Conservation (phyloP, 495 filamentous ascomycete species). For the Xylaria curta region DNA sequence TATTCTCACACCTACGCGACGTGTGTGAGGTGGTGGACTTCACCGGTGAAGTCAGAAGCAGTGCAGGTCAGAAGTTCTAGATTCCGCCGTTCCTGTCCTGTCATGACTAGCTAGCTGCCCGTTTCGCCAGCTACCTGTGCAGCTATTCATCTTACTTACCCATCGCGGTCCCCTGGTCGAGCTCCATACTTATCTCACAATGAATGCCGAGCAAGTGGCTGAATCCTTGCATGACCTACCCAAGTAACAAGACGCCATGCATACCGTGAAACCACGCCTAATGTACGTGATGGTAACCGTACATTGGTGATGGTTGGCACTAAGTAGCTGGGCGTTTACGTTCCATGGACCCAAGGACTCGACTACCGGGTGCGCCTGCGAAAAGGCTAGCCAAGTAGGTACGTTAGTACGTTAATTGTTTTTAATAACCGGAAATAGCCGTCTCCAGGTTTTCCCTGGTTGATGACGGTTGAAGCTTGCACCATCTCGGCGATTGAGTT, state of each 20-base stretch:
- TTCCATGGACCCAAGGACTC: not conserved
- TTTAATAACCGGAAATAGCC: not conserved
- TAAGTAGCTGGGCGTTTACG: not conserved
- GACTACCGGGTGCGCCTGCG: not conserved
- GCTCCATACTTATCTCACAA: not conserved
- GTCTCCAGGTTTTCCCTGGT: not conserved
- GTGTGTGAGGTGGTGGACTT: not conserved
- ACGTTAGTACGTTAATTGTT: too few species aligned
- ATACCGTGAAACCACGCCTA: not conserved
- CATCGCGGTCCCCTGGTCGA: too few species aligned
- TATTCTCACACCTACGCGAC: not conserved
- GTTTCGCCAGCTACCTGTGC: too few species aligned
- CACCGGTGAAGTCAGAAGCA: not conserved
- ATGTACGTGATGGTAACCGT: not conserved
- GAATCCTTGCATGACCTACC: conserved; percentile 5
- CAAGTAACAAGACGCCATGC: not conserved
- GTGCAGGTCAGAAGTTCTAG: not conserved
- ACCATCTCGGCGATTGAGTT: not conserved
- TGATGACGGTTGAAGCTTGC: not conserved
- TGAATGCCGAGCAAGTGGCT: conserved; percentile 15
- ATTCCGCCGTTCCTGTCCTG: not conserved
- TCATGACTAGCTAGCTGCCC: not conserved
- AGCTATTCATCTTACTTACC: too few species aligned
- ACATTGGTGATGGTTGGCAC: not conserved
- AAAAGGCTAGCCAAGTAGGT: not conserved